These are phyloP conservation scores for Ophidiomyces ophidiicola DNA, from an alignment of 2,329 filamentous ascomycete genomes.

Conservation along the genomic window DNA sequence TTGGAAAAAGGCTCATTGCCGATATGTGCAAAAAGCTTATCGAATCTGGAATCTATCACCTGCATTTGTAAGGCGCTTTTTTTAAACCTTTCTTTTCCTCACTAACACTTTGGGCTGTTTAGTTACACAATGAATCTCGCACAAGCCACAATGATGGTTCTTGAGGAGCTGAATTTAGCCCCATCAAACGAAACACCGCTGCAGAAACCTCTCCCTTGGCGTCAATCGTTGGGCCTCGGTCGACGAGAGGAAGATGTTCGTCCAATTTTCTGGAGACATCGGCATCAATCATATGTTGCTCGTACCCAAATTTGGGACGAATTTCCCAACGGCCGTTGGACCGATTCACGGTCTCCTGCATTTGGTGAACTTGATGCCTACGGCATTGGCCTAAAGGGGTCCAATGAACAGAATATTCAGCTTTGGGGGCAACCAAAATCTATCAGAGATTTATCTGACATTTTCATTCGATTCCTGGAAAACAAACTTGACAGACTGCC, in stretches of 20 bases:
- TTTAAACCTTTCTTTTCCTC: background rate
- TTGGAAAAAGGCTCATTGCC: constrained; percentile 76
- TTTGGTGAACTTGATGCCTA: constrained; percentile 94
- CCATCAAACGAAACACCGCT: constrained; percentile 66
- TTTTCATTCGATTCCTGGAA: constrained; percentile 77
- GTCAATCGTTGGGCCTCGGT: constrained; percentile 80
- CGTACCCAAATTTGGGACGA: constrained; percentile 98
- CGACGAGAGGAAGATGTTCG: constrained; percentile 89
- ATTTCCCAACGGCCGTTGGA: constrained; percentile 97
- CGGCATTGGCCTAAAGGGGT: constrained; percentile 83
- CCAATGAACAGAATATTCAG: constrained; percentile 90
- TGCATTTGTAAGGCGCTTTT: constrained; percentile 59
- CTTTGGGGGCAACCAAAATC: constrained; percentile 81
- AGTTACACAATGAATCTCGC: constrained; percentile 97
- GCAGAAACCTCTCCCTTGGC: constrained; percentile 89
- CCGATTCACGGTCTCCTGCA: constrained; percentile 87
- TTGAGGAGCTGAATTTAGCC: constrained; percentile 75
- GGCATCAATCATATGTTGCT: constrained; percentile 87
- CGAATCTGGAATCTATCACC: constrained; percentile 65
- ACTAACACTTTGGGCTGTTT: background rate
- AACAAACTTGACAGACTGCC: constrained; percentile 71
- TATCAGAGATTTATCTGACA: constrained; percentile 63
- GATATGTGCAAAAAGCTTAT: constrained; percentile 83
- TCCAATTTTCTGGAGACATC: constrained; percentile 96
- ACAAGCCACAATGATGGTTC: constrained; percentile 82